Percentiles rank a stretch among this genome's conserved stretches.
Conservation (phyloP, 805 yeast species). For the Cyberlindnera samutprakarnensis region DNA sequence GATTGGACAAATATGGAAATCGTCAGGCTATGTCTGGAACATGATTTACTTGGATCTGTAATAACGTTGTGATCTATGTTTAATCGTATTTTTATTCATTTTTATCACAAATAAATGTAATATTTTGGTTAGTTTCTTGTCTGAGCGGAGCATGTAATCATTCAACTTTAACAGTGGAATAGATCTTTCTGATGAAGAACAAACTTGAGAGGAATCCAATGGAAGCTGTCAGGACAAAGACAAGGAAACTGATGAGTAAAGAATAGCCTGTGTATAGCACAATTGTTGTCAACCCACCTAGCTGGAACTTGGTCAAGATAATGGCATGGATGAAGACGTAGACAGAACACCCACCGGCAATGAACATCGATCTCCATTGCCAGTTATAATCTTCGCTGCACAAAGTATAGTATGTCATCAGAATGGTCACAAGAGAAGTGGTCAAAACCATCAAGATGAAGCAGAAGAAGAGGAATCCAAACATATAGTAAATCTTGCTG, state of each 20-base stretch:
- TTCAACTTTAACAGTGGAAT: constrained; percentile 82
- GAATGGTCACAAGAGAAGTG: constrained; percentile 69
- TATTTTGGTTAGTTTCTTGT: too few species aligned
- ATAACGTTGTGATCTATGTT: too few species aligned
- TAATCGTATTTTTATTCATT: too few species aligned
- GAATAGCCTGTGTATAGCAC: constrained; percentile 83
- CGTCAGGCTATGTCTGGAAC: too few species aligned
- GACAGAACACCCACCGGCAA: constrained; percentile 83
- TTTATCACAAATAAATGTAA: not conserved
- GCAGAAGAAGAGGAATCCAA: constrained; percentile 91
- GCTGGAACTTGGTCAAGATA: constrained; percentile 57
- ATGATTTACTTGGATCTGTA: too few species aligned
- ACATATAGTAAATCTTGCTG: constrained; percentile 91
- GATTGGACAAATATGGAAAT: too few species aligned
- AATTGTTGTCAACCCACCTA: constrained; percentile 70
- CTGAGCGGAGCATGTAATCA: too few species aligned
- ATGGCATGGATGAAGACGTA: constrained; percentile 83
- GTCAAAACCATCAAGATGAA: constrained; percentile 76
- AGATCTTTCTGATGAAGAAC: constrained; percentile 70
- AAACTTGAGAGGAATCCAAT: constrained; percentile 75
- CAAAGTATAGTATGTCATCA: constrained; percentile 75
- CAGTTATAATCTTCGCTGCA: constrained; percentile 91
- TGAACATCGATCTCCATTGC: constrained; percentile 91
- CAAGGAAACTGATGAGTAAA: constrained; percentile 54
- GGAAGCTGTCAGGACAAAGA: constrained; percentile 81